Percentiles rank a stretch among this genome's conserved stretches.
Conservation (phyloP, 768 basidiomycete species). For the Panaeolus cyanescens region DNA sequence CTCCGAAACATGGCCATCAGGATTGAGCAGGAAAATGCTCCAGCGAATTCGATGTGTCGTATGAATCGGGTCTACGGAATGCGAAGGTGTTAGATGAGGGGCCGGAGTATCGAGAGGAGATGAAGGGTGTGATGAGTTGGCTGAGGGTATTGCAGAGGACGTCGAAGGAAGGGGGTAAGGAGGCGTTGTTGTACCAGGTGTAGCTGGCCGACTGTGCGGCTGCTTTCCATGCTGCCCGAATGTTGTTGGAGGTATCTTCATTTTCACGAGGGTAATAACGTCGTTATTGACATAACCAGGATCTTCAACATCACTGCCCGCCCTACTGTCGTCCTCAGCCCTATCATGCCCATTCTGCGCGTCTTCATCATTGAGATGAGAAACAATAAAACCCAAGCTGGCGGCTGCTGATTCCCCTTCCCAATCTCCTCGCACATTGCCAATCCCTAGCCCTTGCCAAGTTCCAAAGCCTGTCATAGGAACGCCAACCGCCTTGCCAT, state of each 20-base stretch:
- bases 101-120: conserved; percentile 5
- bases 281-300: conserved; percentile 36
- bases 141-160: neutral
- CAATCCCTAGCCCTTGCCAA: neutral
- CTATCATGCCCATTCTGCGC: neutral
- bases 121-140: conserved; percentile 5
- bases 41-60: conserved; percentile 82
- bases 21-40: conserved; percentile 78
- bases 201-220: neutral
- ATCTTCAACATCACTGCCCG: conserved; percentile 2
- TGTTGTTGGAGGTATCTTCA: conserved; percentile 18
- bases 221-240: conserved; percentile 1
- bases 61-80: conserved; percentile 72
- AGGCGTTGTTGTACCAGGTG: neutral
- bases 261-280: conserved; percentile 45
- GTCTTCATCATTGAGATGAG: conserved; percentile 9
- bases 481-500: conserved; percentile 52
- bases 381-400: neutral
- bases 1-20: conserved; percentile 91
- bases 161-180: neutral
- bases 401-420: neutral
- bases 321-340: neutral
- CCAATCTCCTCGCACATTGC: neutral
- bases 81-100: conserved; percentile 56
- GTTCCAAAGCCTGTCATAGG: conserved; percentile 10